Evolutionary conservation across 352 stramenopile genomes (phyloP).

Genomic region (Phytophthora pistaciae): DNA sequence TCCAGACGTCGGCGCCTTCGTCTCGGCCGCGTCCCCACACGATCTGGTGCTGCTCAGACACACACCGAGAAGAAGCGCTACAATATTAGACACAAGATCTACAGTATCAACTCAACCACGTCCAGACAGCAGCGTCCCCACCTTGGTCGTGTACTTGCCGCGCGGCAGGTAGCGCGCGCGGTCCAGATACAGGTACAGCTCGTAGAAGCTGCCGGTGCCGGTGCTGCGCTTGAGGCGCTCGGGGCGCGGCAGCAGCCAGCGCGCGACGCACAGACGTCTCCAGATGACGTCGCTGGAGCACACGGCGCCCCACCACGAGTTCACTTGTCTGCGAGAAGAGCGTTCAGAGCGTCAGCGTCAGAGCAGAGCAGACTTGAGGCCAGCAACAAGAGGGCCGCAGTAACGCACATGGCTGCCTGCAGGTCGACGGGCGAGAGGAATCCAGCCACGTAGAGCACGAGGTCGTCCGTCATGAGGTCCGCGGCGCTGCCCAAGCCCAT

Average conservation of each 20-base stretch:
- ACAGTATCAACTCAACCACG: not conserved
- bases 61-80: not conserved
- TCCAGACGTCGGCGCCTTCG: constrained; percentile 76
- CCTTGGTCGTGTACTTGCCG: constrained; percentile 74
- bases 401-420: constrained; percentile 53
- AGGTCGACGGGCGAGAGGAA: constrained; percentile 69
- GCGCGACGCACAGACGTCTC: constrained; percentile 51
- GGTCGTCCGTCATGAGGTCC: constrained; percentile 50
- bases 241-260: constrained; percentile 59
- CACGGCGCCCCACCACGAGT: constrained; percentile 56
- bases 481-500: not conserved
- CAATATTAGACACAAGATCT: not conserved
- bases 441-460: constrained; percentile 62
- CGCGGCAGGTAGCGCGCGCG: constrained; percentile 62
- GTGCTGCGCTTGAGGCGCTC: constrained; percentile 55
- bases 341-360: not conserved
- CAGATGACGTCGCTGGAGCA: constrained; percentile 64
- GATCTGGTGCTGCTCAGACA: constrained; percentile 51
- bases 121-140: constrained; percentile 11
- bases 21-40: constrained; percentile 74
- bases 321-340: constrained; percentile 53
- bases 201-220: constrained; percentile 56
- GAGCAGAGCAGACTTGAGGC: not conserved
- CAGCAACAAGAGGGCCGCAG: not conserved
- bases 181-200: constrained; percentile 74